These are phyloP conservation scores for Acanthochlamys bracteata DNA, from an alignment of 106 monocot species.

Conservation along the genomic window DNA sequence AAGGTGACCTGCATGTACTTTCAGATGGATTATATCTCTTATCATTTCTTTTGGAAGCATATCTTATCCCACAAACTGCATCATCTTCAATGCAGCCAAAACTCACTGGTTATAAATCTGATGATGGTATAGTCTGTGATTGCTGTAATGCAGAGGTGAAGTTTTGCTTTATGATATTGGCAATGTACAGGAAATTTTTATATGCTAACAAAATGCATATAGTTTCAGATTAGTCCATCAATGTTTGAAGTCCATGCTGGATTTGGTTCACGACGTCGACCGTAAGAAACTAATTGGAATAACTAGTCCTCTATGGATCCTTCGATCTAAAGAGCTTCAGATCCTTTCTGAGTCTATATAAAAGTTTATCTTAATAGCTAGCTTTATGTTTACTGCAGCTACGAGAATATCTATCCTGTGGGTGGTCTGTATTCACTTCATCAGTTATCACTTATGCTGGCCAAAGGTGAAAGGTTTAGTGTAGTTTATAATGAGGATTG, in stretches of 20 bases:
- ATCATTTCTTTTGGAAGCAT: not conserved
- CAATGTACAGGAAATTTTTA: not conserved
- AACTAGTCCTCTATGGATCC: not conserved
- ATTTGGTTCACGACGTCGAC: slow-evolving; percentile 28
- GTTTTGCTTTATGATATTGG: not conserved
- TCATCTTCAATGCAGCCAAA: slow-evolving; percentile 25
- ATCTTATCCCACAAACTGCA: not conserved
- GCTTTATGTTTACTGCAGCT: slow-evolving; percentile 39
- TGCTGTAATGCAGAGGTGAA: slow-evolving; percentile 49
- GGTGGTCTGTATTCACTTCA: slow-evolving; percentile 49
- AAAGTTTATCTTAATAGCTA: not conserved
- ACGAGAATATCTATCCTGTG: slow-evolving; percentile 56
- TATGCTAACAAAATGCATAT: not conserved
- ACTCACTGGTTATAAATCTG: slow-evolving; percentile 44
- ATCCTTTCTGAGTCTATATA: not conserved
- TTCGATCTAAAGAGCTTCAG: not conserved
- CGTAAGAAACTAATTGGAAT: slow-evolving; percentile 24
- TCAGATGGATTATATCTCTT: not conserved
- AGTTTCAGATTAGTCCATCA: slow-evolving; percentile 41
- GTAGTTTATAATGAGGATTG: slow-evolving; percentile 2
- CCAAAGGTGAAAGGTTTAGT: slow-evolving; percentile 17
- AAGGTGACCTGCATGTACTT: slow-evolving; percentile 28
- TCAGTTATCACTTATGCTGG: slow-evolving; percentile 32
- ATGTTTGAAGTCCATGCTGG: slow-evolving; percentile 62
- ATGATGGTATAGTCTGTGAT: slow-evolving; percentile 39